Evolutionary conservation across 2,329 filamentous ascomycete genomes (phyloP).

Genomic region (Calonectria henricotiae): DNA sequence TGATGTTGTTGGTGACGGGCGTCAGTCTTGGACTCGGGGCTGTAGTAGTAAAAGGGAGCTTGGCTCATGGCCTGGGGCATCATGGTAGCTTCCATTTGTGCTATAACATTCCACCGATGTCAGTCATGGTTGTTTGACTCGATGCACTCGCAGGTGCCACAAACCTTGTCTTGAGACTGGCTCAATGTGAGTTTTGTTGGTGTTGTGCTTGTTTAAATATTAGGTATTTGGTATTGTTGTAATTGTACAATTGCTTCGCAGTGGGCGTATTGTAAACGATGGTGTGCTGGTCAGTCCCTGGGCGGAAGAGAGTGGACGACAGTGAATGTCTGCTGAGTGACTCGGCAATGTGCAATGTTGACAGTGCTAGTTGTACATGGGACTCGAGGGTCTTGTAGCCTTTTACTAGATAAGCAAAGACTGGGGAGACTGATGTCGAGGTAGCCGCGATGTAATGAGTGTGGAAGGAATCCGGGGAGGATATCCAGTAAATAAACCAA

Average conservation of each 20-base stretch:
- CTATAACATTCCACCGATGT: conserved; percentile 36
- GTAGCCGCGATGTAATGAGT: conserved; percentile 57
- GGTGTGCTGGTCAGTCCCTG: conserved; percentile 50
- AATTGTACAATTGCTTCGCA: conserved; percentile 50
- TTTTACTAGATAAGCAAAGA: conserved; percentile 33
- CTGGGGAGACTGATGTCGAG: conserved; percentile 45
- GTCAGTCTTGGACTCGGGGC: conserved; percentile 81
- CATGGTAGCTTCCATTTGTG: conserved; percentile 77
- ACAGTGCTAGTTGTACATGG: conserved; percentile 54
- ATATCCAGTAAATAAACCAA: conserved; percentile 63
- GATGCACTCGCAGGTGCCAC: conserved; percentile 44
- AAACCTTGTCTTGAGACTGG: conserved; percentile 46
- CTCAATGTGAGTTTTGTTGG: conserved; percentile 27
- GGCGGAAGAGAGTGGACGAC: conserved; percentile 63
- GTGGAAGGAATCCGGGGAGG: conserved; percentile 62
- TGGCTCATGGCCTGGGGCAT: conserved; percentile 77
- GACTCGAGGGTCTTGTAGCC: conserved; percentile 43
- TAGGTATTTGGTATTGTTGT: conserved; percentile 48
- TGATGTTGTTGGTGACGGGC: conserved; percentile 72
- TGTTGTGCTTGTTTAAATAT: conserved; percentile 45
- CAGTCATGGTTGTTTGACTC: conserved; percentile 39
- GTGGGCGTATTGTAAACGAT: conserved; percentile 48
- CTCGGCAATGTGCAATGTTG: conserved; percentile 53
- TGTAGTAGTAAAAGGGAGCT: conserved; percentile 90
- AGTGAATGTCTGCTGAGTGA: conserved; percentile 58